Conservation (phyloP, 1,284 basidiomycete species). For the Ceratobasidium sp. region DNA sequence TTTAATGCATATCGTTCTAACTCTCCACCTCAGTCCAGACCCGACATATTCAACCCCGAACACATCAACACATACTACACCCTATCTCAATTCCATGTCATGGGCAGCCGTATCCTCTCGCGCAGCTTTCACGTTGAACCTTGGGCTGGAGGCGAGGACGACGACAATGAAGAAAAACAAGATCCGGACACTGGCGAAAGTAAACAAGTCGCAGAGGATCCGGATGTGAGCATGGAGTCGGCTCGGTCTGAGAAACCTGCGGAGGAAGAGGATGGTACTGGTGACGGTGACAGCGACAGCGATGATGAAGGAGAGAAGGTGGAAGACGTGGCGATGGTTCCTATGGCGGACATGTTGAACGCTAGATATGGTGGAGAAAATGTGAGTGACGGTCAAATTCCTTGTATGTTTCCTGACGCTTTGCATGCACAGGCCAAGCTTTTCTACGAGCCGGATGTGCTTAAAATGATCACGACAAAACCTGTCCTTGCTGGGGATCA, state of each 20-base stretch:
- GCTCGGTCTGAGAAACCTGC: slow-evolving; percentile 51
- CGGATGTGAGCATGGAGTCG: slow-evolving; percentile 45
- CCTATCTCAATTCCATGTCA: slow-evolving; percentile 83
- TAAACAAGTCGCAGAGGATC: slow-evolving; percentile 15
- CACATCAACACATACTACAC: slow-evolving; percentile 68
- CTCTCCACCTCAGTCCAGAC: slow-evolving; percentile 64
- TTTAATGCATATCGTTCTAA: slow-evolving; percentile 25
- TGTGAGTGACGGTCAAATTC: slow-evolving; percentile 60
- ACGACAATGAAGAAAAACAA: slow-evolving; percentile 52
- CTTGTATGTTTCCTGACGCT: not conserved
- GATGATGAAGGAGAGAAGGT: slow-evolving; percentile 71
- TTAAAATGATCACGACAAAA: slow-evolving; percentile 86
- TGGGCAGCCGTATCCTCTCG: slow-evolving; percentile 94
- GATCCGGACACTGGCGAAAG: slow-evolving; percentile 40
- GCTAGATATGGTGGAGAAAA: slow-evolving; percentile 89
- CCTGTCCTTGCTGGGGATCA: slow-evolving; percentile 84
- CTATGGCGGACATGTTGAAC: slow-evolving; percentile 95
- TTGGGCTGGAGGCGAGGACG: slow-evolving; percentile 58
- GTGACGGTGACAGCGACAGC: slow-evolving; percentile 56
- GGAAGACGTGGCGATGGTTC: slow-evolving; percentile 90
- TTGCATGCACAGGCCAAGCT: slow-evolving; percentile 72
- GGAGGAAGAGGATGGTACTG: slow-evolving; percentile 51
- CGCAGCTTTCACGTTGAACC: slow-evolving; percentile 85
- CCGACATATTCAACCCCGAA: slow-evolving; percentile 73
- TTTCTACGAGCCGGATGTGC: slow-evolving; percentile 77